Evolutionary conservation across 352 stramenopile genomes (phyloP).

Genomic region (Pythium apleroticum): DNA sequence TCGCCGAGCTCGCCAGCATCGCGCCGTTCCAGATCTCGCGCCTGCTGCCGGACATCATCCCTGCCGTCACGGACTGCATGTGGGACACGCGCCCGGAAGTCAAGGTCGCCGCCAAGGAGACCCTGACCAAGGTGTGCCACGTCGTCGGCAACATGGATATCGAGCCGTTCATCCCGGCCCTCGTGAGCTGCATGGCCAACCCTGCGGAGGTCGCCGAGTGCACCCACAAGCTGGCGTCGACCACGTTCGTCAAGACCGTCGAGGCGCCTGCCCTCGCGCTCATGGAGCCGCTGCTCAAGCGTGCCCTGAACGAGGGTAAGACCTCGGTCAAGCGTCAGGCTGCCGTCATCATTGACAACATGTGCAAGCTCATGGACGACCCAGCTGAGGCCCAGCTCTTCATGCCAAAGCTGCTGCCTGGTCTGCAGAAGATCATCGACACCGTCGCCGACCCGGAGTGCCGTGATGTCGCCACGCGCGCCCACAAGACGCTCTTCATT

Average conservation of each 20-base stretch:
- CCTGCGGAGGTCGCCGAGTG: constrained; percentile 97
- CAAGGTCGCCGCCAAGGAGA: constrained; percentile 92
- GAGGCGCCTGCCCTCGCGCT: constrained; percentile 96
- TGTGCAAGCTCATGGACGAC: constrained; percentile 99
- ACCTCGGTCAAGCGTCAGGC: constrained; percentile 97
- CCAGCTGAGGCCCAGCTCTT: constrained; percentile 96
- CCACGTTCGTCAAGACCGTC: constrained; percentile 99
- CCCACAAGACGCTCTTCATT: constrained; percentile 94
- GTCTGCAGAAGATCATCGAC: constrained; percentile 95
- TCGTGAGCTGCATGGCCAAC: constrained; percentile 97
- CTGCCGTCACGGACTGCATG: constrained; percentile 97
- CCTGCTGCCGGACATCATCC: constrained; percentile 96
- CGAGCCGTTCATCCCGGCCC: constrained; percentile 97
- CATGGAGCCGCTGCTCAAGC: constrained; percentile 96
- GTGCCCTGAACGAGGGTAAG: constrained; percentile 95
- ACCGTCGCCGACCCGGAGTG: constrained; percentile 97
- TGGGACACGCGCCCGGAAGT: constrained; percentile 99
- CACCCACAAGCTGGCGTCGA: constrained; percentile 98
- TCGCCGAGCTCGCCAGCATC: constrained; percentile 90
- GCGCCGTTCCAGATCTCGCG: constrained; percentile 94
- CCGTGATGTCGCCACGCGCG: constrained; percentile 93
- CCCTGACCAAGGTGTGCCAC: constrained; percentile 95
- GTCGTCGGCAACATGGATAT: constrained; percentile 99
- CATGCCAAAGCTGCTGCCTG: constrained; percentile 96
- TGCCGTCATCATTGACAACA: constrained; percentile 99